A percentile compares a stretch with the other conserved stretches of the same genome.
These are phyloP conservation scores for Candida nitratophila DNA, from an alignment of 805 yeast genomes.

Conservation along the genomic window DNA sequence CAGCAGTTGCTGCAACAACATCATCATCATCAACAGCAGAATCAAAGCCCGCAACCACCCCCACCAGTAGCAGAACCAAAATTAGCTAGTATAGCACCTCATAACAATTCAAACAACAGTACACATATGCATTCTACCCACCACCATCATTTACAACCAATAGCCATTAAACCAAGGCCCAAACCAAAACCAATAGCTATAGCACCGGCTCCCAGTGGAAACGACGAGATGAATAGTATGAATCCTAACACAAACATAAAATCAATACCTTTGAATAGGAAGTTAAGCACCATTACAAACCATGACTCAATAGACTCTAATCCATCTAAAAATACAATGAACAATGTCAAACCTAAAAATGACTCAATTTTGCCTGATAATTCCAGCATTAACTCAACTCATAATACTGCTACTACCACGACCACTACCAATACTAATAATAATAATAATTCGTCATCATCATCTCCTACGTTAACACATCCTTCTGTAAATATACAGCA, in stretches of 20 bases:
- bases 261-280: constrained; percentile 6
- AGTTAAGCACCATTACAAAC: constrained; percentile 14
- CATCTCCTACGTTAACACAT: constrained; percentile 1
- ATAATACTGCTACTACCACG: constrained; percentile 34
- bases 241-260: not conserved
- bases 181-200: constrained; percentile 18
- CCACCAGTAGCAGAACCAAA: no score
- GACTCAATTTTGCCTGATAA: no score
- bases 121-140: not conserved
- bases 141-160: constrained; percentile 17
- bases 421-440: constrained; percentile 15
- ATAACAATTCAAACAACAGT: not conserved
- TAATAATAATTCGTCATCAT: constrained; percentile 8
- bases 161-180: constrained; percentile 24
- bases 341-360: not conserved
- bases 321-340: not conserved
- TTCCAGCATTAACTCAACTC: no score
- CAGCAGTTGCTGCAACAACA: not conserved
- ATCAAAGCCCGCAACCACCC: not conserved
- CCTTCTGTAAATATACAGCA: not conserved
- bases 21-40: no score
- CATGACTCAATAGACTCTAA: constrained; percentile 17
- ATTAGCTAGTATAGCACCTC: not conserved
- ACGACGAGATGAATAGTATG: not conserved
- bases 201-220: constrained; percentile 6